Percentiles rank a stretch among this genome's conserved stretches.
Evolutionary conservation across 768 basidiomycete species (phyloP).

Genomic region (Panaeolus papilionaceus): DNA sequence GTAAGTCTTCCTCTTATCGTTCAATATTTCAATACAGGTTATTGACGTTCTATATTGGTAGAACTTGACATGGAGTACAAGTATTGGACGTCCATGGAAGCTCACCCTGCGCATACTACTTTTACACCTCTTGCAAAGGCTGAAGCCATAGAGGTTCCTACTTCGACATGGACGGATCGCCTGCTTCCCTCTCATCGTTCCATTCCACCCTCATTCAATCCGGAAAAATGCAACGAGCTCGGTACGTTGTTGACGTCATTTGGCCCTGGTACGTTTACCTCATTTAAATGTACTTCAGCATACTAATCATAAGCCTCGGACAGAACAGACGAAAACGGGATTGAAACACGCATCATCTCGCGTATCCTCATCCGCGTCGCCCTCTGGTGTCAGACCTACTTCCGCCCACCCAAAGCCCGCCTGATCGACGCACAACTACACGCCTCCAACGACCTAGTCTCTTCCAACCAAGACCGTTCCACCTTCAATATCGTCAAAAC

Average conservation of each 20-base stretch:
- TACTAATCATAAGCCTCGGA: constrained; percentile 20
- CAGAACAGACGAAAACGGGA: constrained; percentile 43
- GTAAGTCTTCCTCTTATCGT: constrained; percentile 41
- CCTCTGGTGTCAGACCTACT: too few species aligned
- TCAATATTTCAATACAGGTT: too few species aligned
- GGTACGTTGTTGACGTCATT: constrained; percentile 56
- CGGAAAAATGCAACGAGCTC: constrained; percentile 80
- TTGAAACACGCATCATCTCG: too few species aligned
- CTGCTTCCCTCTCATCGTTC: constrained; percentile 65
- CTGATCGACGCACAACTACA: too few species aligned
- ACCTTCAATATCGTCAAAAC: constrained; percentile 54
- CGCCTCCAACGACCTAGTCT: too few species aligned
- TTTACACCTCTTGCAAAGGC: too few species aligned
- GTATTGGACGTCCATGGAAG: too few species aligned
- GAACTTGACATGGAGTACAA: constrained; percentile 77
- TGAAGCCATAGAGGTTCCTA: constrained; percentile 79
- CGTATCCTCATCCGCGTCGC: too few species aligned
- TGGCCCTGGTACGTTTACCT: constrained; percentile 24
- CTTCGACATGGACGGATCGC: constrained; percentile 84
- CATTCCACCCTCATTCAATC: constrained; percentile 70
- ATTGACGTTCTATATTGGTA: constrained; percentile 30
- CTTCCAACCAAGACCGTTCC: too few species aligned
- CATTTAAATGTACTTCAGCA: constrained; percentile 25
- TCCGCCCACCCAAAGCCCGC: too few species aligned
- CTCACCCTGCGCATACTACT: too few species aligned